Evolutionary conservation across 169 alveolate species (phyloP), one percentile per base, ranked within the genome.

Genomic region (Babesia caballi): DNA sequence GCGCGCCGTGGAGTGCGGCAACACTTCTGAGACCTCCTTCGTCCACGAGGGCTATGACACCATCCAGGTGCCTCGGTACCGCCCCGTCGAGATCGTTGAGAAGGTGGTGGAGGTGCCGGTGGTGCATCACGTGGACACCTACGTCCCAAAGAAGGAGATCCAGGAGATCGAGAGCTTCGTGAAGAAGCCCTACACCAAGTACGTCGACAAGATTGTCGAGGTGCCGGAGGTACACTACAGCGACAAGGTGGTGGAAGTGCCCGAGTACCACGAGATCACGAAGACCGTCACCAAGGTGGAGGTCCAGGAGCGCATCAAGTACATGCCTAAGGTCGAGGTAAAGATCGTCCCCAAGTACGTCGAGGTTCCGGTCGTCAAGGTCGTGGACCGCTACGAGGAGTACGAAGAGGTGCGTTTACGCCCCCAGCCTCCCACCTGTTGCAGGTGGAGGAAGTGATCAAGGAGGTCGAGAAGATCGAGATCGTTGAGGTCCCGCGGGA

Each of bases 41-140:
- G 91, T 88, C 2, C 93, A 83, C 50, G 93, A 88, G 63, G 93
- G 93, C 33, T 88, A 73, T 66, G 93, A 88, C 47, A 88, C 91
- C 19, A 83, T 88, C 25, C 75, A 82, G 28, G 66, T 88, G 1
- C 93, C 93, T 21, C 78, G 84, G 57, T 88, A 88, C 54, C 58
- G 91, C 35, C 91, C 89, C 28, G 85, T 88, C n/a, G 93, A 88
- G 49, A 59, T 88, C 23, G 87, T 88, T 7, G 93, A 88, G 36
- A 88, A 83, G 61, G 81, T 72, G 46, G 91, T 88, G 2, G 91
- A 88, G 80, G 90, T 88, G 42, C 93, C 93, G 12, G 91, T 83
- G 25, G 87, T 88, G 36, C 93, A 88, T 36, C 85, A 88, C 12
- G 88, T 88, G 17, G 89, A 88, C 52, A 88, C 89, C 33, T 83